A percentile compares a stretch with the other conserved stretches of the same genome.
phyloP scores from a whole-genome alignment of 1,284 basidiomycete genomes.

The Cryptococcus sp. region DNA sequence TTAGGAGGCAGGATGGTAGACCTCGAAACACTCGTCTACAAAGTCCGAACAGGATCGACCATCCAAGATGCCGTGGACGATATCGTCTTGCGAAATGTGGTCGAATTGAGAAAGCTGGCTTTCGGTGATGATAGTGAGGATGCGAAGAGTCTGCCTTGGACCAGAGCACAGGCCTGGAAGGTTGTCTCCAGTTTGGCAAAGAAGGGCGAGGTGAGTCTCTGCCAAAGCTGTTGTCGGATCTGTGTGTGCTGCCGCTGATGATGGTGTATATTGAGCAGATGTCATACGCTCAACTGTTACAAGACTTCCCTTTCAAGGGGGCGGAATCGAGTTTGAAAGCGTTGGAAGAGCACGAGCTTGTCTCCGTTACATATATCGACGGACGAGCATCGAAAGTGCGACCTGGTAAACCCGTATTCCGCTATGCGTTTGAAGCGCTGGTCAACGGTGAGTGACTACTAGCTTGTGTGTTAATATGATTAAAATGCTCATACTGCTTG shows the following conservation, averaged over 20 bases:
- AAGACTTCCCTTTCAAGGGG: slow-evolving; percentile 88
- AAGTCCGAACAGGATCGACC: slow-evolving; percentile 71
- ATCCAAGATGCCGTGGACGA: slow-evolving; percentile 85
- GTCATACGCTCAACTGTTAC: slow-evolving; percentile 77
- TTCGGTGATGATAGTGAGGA: slow-evolving; percentile 92
- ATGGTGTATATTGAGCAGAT: slow-evolving; percentile 55
- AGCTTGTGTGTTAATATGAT: neutral
- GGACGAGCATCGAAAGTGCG: slow-evolving; percentile 81
- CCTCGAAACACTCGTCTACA: slow-evolving; percentile 68
- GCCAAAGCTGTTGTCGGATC: neutral
- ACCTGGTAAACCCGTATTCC: slow-evolving; percentile 87
- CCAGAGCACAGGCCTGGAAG: slow-evolving; percentile 82
- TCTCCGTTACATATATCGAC: slow-evolving; percentile 73
- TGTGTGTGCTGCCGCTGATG: neutral
- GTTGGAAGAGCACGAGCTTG: slow-evolving; percentile 88
- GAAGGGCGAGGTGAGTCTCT: slow-evolving; percentile 63
- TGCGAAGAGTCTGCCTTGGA: slow-evolving; percentile 79
- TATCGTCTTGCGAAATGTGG: slow-evolving; percentile 74
- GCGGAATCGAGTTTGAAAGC: slow-evolving; percentile 77
- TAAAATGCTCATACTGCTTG: neutral
- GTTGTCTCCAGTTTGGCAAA: slow-evolving; percentile 74
- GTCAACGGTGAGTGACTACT: slow-evolving; percentile 63
- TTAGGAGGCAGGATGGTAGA: slow-evolving; percentile 80
- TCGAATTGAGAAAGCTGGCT: slow-evolving; percentile 83
- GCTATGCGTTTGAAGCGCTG: slow-evolving; percentile 78